Base-by-base conservation (phyloP, 768 basidiomycete genomes). In the Boletellus sp. region DNA sequence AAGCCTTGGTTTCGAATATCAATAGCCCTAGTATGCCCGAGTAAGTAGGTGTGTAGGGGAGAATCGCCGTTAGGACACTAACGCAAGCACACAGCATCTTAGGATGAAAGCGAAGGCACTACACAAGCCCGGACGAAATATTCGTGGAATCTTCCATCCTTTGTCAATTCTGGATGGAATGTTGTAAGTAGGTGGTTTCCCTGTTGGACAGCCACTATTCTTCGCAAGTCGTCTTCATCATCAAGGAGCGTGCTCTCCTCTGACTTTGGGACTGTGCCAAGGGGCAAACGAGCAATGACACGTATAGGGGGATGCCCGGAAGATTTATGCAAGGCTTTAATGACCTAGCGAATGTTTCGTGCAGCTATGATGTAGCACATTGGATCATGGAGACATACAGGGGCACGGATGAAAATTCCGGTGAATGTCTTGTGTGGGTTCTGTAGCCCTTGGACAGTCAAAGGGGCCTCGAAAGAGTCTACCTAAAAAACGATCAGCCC, bases 381-480 rank as follows among this genome's bases (percentile, higher is more conserved):
- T 20, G 7, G 32, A 2, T 16, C 32, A 42, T 19, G 31, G 20
- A 38, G 9, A 72, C 83, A 37, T 62, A 86, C 90, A 1, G 94
- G 94, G 41, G 94, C 94, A 37, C 94, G 90, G 58, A 98, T 98
- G 71, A 98, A 98, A 39, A 96, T 78, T 0, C 89, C 90, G 17
- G 77, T 80, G 64, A 92, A 94, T 0, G 88, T 79, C 15, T 64
- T 59, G 2, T 79, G 69, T 1, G 87, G 66, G 47, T 88, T 69
- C 28, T 75, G 73, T 19, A 96, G 71, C 37, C 79, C 81, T 8
- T 75, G 73, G 4, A 94, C 83, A 13, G 72, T 65, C 7, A 98
- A 71, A 1, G 83, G 78, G 2, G 81, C 86, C 67, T 94, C 92
- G 60, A 98, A 97, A 3, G 92, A 95, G 62, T 95, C 94, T 4